A percentile compares a stretch with the other conserved stretches of the same genome.
Conservation (phyloP, 2,329 filamentous ascomycete species). For the Sphaerulina populicola region DNA sequence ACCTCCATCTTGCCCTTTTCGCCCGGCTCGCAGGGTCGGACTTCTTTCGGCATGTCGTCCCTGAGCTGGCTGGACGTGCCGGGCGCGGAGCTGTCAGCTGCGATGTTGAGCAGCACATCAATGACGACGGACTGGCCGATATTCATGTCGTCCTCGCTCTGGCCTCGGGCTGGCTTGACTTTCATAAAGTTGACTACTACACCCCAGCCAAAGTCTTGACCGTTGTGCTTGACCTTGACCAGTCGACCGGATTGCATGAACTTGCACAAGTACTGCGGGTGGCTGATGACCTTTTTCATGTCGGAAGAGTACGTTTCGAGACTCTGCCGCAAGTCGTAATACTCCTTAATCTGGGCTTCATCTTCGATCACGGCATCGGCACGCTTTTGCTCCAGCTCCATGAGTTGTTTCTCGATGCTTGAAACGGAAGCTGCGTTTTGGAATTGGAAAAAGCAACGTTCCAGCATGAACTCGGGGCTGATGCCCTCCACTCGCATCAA, state of each 20-base stretch:
- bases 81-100: constrained; percentile 47
- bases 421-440: constrained; percentile 88
- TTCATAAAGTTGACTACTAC: constrained; percentile 72
- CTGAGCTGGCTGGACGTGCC: constrained; percentile 21
- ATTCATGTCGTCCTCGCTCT: constrained; percentile 55
- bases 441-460: constrained; percentile 96
- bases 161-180: constrained; percentile 50
- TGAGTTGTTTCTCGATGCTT: constrained; percentile 71
- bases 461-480: constrained; percentile 97
- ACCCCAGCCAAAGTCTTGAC: constrained; percentile 88
- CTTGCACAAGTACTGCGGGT: constrained; percentile 74
- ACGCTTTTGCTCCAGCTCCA: constrained; percentile 66
- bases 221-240: constrained; percentile 71
- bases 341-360: constrained; percentile 83
- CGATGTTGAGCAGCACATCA: constrained; percentile 66
- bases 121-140: constrained; percentile 73
- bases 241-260: constrained; percentile 84
- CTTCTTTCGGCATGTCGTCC: constrained; percentile 54
- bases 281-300: constrained; percentile 84
- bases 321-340: constrained; percentile 81
- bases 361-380: constrained; percentile 70
- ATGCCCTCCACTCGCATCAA: constrained; percentile 97
- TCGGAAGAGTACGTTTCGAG: constrained; percentile 76
- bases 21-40: constrained; percentile 52
- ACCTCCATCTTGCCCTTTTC: constrained; percentile 67